These are phyloP conservation scores for Chaetomiaceae sp. DNA, from an alignment of 2,329 filamentous ascomycete species.

Conservation along the genomic window DNA sequence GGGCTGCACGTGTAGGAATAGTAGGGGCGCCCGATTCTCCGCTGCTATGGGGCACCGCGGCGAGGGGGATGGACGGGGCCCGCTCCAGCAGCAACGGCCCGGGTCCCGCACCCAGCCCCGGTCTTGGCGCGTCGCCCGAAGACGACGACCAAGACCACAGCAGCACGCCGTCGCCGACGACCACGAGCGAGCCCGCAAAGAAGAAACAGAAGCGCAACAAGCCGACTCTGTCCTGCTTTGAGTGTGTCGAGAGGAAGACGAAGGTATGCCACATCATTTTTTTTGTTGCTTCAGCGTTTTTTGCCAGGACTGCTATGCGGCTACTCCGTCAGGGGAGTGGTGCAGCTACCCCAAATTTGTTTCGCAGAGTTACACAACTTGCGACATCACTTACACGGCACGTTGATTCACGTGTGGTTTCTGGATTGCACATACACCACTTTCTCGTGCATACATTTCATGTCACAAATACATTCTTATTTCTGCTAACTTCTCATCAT, in stretches of 20 bases:
- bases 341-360: too few relatives aligned
- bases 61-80: slow-evolving; percentile 1
- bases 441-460: not conserved
- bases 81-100: slow-evolving; percentile 2
- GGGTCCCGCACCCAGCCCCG: slow-evolving; percentile 6
- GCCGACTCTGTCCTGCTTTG: slow-evolving; percentile 70
- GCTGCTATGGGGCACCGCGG: not conserved
- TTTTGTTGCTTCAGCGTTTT: not conserved
- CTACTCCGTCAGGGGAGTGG: too few relatives aligned
- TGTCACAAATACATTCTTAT: not conserved
- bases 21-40: slow-evolving; percentile 2
- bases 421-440: not conserved
- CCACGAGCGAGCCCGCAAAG: slow-evolving; percentile 35
- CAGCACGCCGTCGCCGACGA: slow-evolving; percentile 23
- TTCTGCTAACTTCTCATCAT: slow-evolving; percentile 6
- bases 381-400: too few relatives aligned
- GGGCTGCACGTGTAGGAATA: slow-evolving; percentile 6
- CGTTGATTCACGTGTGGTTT: too few relatives aligned
- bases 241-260: slow-evolving; percentile 77
- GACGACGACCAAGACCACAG: slow-evolving; percentile 23
- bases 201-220: slow-evolving; percentile 84
- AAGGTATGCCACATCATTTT: slow-evolving; percentile 48
- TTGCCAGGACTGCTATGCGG: too few relatives aligned
- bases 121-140: slow-evolving; percentile 15
- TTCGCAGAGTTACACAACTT: too few relatives aligned